Evolutionary conservation across 2,329 filamentous ascomycete species (phyloP), one percentile per base, ranked within the genome.

Genomic region (Fusarium avenaceum): DNA sequence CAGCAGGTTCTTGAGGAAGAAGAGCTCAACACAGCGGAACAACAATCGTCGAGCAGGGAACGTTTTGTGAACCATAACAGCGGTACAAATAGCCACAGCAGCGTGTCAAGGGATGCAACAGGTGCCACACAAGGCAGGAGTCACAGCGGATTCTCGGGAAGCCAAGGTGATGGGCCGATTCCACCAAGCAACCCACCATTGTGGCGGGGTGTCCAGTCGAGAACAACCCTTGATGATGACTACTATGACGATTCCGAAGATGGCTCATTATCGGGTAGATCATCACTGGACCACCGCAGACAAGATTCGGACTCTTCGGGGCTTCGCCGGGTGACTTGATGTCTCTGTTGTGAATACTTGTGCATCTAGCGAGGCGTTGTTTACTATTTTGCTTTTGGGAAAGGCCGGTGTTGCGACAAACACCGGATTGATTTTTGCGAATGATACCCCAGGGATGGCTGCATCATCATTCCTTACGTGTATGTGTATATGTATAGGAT

Each of bases 1-100:
- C 83, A 84, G n/a, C 82, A 85, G 54, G 80, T 89, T 9, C 76
- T 88, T 3, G 85, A 88, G 60, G 86, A 89, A 62, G 85, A 87
- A 57, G 82, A 76, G 32, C 49, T 72, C 10, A 67, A 63, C 54
- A 64, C 67, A 14, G 22, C 66, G 7, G 58, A 64, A n/a, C 58
- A 69, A 14, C 60, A 54, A n/a, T 68, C 65, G 32, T 33, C 48
- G 26, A 48, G 24, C 15, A 53, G 59, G 32, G 67, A 64, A n/a
- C 47, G 22, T 26, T 54, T 69, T 28, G 43, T 39, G 50, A 70
- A 60, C 26, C 70, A 63, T 47, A 70, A 53, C 22, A 57, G 63
- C 43, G 67, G 60, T 43, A 57, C 43, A 30, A 60, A 57, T 48
- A 75, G 70, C 59, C 69, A 66, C 51, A 64, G 65, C 63, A 75